These are phyloP conservation scores for Priceomyces haplophilus DNA, from an alignment of 805 yeast species.

Conservation along the genomic window DNA sequence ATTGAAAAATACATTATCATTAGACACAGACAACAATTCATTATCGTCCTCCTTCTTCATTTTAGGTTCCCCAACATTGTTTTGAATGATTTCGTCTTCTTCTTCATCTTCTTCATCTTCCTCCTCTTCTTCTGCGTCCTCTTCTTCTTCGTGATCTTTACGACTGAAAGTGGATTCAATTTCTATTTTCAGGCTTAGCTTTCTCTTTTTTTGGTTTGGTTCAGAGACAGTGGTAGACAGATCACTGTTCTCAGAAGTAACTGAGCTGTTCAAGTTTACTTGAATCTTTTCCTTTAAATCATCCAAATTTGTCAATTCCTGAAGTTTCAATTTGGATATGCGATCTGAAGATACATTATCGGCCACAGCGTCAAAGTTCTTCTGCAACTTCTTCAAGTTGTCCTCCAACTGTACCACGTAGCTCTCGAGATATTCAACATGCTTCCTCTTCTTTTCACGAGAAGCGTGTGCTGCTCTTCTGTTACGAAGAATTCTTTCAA, in stretches of 20 bases:
- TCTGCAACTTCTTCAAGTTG: constrained; percentile 23
- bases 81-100: not conserved
- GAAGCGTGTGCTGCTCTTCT: constrained; percentile 98
- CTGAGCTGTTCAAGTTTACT: constrained; percentile 18
- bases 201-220: constrained; percentile 13
- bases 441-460: constrained; percentile 91
- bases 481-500: constrained; percentile 88
- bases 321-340: constrained; percentile 6
- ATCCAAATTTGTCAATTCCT: constrained; percentile 14
- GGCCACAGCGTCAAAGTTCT: constrained; percentile 22
- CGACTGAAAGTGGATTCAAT: constrained; percentile 6
- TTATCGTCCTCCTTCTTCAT: constrained; percentile 9
- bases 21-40: constrained; percentile 11
- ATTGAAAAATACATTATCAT: constrained; percentile 22
- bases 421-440: constrained; percentile 78
- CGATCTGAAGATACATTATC: constrained; percentile 12
- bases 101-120: constrained; percentile 5
- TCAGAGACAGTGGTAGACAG: not conserved
- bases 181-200: constrained; percentile 3
- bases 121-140: not conserved
- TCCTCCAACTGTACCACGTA: constrained; percentile 46
- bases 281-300: constrained; percentile 28
- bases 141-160: constrained; percentile 5
- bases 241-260: constrained; percentile 2
- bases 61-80: constrained; percentile 1